Conservation (phyloP, 441 rosid species). For the Populus hybrid region DNA sequence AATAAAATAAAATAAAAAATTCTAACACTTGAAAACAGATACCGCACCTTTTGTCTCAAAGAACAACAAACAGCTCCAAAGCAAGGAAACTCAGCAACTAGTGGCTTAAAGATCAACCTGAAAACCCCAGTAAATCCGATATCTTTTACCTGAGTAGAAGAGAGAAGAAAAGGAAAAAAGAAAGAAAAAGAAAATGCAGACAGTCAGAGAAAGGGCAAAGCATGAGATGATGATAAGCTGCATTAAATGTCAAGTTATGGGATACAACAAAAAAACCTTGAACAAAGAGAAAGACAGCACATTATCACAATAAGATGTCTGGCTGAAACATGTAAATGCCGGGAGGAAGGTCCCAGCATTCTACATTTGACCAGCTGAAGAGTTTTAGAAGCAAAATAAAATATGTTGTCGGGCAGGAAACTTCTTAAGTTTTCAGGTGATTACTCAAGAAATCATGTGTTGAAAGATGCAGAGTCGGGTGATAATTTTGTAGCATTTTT, state of each 20-base stretch:
- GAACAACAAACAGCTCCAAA: conserved; percentile 91
- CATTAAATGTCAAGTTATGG: neutral
- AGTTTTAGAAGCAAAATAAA: neutral
- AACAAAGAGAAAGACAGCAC: neutral
- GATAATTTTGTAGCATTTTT: neutral
- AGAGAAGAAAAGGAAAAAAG: neutral
- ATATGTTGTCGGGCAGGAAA: neutral
- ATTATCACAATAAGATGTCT: neutral
- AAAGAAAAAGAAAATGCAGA: neutral
- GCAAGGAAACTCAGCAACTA: conserved; percentile 78
- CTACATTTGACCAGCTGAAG: neutral
- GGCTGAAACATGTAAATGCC: neutral
- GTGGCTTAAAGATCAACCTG: conserved; percentile 88
- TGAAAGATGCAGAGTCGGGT: neutral
- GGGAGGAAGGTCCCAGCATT: neutral
- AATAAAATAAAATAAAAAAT: neutral
- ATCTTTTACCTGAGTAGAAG: conserved; percentile 60
- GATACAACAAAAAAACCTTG: neutral
- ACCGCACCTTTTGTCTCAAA: conserved; percentile 63
- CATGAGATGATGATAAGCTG: neutral
- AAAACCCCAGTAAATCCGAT: conserved; percentile 92
- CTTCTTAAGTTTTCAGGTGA: neutral
- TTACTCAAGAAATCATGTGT: neutral
- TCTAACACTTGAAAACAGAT: neutral
- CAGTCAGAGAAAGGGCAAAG: neutral